Evolutionary conservation across 768 basidiomycete genomes (phyloP).

Genomic region (Lactifluus rugatus): DNA sequence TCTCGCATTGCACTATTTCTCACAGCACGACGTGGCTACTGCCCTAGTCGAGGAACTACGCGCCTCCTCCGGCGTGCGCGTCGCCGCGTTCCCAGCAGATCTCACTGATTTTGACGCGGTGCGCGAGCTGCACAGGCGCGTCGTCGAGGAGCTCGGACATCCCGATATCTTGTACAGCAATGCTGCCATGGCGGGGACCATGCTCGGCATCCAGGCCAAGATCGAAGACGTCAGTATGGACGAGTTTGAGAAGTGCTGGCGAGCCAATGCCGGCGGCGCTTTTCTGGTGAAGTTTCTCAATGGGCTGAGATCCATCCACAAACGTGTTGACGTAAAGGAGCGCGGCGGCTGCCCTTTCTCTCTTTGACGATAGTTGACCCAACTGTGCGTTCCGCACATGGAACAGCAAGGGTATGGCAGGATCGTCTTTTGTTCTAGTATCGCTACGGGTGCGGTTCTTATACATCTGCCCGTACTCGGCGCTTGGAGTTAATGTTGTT

Average conservation of each 20-base stretch:
- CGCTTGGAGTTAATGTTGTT: neutral
- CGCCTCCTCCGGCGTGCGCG: conserved; percentile 29
- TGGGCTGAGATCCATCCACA: neutral
- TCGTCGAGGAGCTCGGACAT: conserved; percentile 36
- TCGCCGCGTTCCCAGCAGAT: conserved; percentile 40
- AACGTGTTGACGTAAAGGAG: neutral
- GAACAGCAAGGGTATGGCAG: conserved; percentile 39
- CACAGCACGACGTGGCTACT: conserved; percentile 30
- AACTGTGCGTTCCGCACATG: conserved; percentile 44
- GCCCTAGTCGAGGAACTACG: conserved; percentile 32
- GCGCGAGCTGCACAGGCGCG: conserved; percentile 34
- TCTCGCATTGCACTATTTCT: conserved; percentile 43
- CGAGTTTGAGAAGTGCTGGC: conserved; percentile 39
- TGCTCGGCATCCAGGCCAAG: conserved; percentile 37
- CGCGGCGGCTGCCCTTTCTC: neutral
- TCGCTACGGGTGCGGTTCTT: conserved; percentile 33
- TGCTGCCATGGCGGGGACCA: conserved; percentile 34
- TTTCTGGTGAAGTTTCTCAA: conserved; percentile 37
- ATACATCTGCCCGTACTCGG: too few relatives aligned
- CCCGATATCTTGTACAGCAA: conserved; percentile 47
- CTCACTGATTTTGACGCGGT: conserved; percentile 36
- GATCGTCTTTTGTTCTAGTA: conserved; percentile 44
- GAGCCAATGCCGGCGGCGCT: conserved; percentile 36
- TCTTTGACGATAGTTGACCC: conserved; percentile 34
- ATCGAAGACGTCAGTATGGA: conserved; percentile 37